Evolutionary conservation across 1,284 basidiomycete genomes (phyloP).

Genomic region (Uromyces viciae-fabae): DNA sequence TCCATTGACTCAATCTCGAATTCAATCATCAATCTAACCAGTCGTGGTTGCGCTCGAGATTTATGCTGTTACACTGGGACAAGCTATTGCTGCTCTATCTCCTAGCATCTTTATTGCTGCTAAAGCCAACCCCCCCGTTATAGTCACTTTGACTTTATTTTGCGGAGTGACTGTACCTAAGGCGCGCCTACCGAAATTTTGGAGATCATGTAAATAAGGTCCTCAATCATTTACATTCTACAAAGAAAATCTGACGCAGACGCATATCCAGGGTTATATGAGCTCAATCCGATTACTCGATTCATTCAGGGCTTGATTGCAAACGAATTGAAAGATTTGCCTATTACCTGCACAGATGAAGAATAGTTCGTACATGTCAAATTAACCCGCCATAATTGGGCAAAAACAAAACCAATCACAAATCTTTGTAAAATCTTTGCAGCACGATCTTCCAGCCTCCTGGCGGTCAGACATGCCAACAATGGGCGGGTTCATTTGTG

Average conservation of each 20-base stretch:
- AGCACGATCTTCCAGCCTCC: slow-evolving; percentile 71
- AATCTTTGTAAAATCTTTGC: slow-evolving; percentile 62
- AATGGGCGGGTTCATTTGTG: slow-evolving; percentile 67
- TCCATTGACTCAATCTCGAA: not conserved
- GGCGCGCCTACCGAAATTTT: slow-evolving; percentile 67
- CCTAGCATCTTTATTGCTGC: slow-evolving; percentile 64
- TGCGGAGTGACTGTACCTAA: slow-evolving; percentile 63
- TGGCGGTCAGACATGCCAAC: slow-evolving; percentile 66
- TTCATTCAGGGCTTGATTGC: slow-evolving; percentile 64
- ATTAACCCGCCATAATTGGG: slow-evolving; percentile 72
- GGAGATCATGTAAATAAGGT: slow-evolving; percentile 70
- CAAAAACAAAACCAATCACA: slow-evolving; percentile 36
- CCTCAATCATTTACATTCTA: slow-evolving; percentile 64
- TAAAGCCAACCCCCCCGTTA: slow-evolving; percentile 72
- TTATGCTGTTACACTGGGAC: slow-evolving; percentile 73
- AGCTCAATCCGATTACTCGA: slow-evolving; percentile 54
- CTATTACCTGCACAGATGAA: slow-evolving; percentile 63
- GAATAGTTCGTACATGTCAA: slow-evolving; percentile 62
- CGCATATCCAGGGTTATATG: slow-evolving; percentile 49
- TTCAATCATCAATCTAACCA: not conserved
- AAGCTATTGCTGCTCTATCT: slow-evolving; percentile 69
- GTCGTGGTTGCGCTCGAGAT: slow-evolving; percentile 68
- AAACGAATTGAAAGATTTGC: slow-evolving; percentile 72
- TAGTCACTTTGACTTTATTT: slow-evolving; percentile 61
- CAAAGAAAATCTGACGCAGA: too few relatives aligned